These are phyloP conservation scores for Anthracocystis walkeri DNA, from an alignment of 1,284 basidiomycete genomes.

Conservation along the genomic window DNA sequence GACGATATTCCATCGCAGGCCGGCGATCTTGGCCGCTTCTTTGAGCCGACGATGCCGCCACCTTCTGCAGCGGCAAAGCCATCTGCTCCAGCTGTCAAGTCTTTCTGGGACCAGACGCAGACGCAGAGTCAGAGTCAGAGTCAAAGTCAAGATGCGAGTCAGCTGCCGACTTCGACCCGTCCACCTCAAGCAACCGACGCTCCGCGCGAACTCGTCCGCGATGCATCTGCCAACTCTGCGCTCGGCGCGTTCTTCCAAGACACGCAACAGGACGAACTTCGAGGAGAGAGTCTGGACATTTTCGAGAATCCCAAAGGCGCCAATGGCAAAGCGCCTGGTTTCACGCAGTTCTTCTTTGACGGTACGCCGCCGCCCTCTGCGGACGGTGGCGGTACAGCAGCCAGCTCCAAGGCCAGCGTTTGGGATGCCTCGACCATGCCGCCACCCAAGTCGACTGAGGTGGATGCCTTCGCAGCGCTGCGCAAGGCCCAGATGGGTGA, in stretches of 20 bases:
- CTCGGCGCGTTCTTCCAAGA: slow-evolving; percentile 65
- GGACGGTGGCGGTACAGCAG: neutral
- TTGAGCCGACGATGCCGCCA: slow-evolving; percentile 48
- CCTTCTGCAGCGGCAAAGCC: slow-evolving; percentile 9
- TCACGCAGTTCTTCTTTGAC: slow-evolving; percentile 57
- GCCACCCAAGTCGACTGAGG: slow-evolving; percentile 54
- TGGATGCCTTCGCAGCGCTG: slow-evolving; percentile 62
- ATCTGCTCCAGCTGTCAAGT: slow-evolving; percentile 10
- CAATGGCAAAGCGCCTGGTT: slow-evolving; percentile 47
- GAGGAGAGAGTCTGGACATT: slow-evolving; percentile 60
- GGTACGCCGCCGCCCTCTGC: slow-evolving; percentile 37
- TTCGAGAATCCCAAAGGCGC: slow-evolving; percentile 50
- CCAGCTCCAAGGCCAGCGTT: slow-evolving; percentile 2
- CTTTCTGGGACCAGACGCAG: slow-evolving; percentile 38
- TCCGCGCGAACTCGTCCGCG: slow-evolving; percentile 16
- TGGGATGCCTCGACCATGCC: slow-evolving; percentile 57
- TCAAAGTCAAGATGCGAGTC: slow-evolving; percentile 30
- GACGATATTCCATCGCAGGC: slow-evolving; percentile 48
- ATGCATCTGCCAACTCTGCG: slow-evolving; percentile 50
- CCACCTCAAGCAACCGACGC: slow-evolving; percentile 13
- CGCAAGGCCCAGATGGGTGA: slow-evolving; percentile 56
- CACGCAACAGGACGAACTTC: slow-evolving; percentile 54
- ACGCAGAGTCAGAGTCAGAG: slow-evolving; percentile 21
- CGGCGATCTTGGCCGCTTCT: slow-evolving; percentile 56
- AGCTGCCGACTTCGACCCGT: slow-evolving; percentile 11